phyloP scores from a whole-genome alignment of 116 monocot species.

The Zostera marina region DNA sequence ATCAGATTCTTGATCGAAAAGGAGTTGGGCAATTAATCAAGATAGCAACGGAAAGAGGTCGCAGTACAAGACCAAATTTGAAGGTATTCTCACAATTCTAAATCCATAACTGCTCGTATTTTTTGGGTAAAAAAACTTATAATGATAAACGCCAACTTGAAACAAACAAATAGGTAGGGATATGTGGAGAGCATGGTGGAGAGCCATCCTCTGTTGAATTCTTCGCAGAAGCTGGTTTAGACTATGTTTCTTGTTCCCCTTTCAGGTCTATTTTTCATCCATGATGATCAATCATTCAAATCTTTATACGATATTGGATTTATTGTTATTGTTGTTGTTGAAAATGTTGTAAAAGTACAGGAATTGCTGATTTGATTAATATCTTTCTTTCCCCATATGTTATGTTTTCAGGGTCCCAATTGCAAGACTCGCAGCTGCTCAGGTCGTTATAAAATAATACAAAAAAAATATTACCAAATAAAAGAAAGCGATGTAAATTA shows the following conservation, averaged over 20 bases:
- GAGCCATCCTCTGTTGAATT: slow-evolving; percentile 92
- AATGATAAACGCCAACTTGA: not conserved
- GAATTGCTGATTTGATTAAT: too few relatives aligned
- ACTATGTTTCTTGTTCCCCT: slow-evolving; percentile 95
- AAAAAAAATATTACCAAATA: too few relatives aligned
- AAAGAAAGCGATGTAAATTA: too few relatives aligned
- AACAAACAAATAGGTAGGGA: slow-evolving; percentile 47
- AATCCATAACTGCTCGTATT: not conserved
- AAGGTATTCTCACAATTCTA: slow-evolving; percentile 34
- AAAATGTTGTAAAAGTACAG: not conserved
- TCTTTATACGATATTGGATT: not conserved
- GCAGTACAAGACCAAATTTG: slow-evolving; percentile 50
- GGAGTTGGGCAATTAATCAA: slow-evolving; percentile 83
- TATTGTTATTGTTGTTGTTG: not conserved
- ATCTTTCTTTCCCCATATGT: not conserved
- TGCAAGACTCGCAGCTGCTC: slow-evolving; percentile 89
- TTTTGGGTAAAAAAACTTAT: not conserved
- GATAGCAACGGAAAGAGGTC: slow-evolving; percentile 81
- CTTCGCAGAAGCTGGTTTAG: slow-evolving; percentile 72
- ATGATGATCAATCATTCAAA: not conserved
- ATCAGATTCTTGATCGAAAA: slow-evolving; percentile 82
- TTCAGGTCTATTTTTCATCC: slow-evolving; percentile 40
- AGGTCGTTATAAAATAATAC: slow-evolving; percentile 26
- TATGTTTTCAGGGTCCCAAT: slow-evolving; percentile 69
- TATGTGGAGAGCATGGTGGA: slow-evolving; percentile 94